A percentile compares a stretch with the other conserved stretches of the same genome.
These are phyloP conservation scores for Trametes pubescens DNA, from an alignment of 1,284 basidiomycete genomes.

Conservation along the genomic window DNA sequence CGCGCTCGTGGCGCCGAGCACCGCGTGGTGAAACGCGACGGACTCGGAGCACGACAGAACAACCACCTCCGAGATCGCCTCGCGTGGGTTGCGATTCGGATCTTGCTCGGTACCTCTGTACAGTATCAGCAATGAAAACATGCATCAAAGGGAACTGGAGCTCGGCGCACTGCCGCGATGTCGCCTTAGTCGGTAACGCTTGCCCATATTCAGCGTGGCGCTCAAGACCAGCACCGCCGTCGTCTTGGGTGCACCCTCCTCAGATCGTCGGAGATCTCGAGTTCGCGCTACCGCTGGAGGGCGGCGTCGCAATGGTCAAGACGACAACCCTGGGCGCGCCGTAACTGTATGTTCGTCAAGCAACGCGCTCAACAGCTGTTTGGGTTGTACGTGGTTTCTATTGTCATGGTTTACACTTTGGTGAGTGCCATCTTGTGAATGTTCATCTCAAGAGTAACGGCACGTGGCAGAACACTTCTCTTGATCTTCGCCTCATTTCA, in stretches of 20 bases:
- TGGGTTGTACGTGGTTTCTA: background rate
- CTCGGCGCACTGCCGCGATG: slow-evolving; percentile 19
- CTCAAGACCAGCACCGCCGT: background rate
- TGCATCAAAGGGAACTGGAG: slow-evolving; percentile 3
- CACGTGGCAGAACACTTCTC: background rate
- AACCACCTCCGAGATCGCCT: slow-evolving; percentile 9
- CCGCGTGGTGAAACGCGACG: slow-evolving; percentile 9
- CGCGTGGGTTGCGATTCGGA: background rate
- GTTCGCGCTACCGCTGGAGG: background rate
- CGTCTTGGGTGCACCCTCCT: background rate
- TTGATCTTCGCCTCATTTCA: background rate
- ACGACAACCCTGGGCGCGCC: no score
- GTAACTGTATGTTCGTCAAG: no score
- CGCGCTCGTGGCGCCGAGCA: slow-evolving; percentile 11
- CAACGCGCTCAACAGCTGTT: no score
- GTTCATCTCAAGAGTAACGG: background rate
- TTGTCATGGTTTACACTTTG: background rate
- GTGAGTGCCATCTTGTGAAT: background rate
- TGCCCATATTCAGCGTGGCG: background rate
- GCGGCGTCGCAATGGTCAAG: background rate
- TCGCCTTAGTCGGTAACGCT: background rate
- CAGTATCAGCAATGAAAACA: background rate
- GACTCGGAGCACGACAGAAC: background rate
- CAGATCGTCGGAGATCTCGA: background rate
- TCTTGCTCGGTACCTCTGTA: no score